Conservation (phyloP, 2,329 filamentous ascomycete genomes). For the Fusarium dlaminii region DNA sequence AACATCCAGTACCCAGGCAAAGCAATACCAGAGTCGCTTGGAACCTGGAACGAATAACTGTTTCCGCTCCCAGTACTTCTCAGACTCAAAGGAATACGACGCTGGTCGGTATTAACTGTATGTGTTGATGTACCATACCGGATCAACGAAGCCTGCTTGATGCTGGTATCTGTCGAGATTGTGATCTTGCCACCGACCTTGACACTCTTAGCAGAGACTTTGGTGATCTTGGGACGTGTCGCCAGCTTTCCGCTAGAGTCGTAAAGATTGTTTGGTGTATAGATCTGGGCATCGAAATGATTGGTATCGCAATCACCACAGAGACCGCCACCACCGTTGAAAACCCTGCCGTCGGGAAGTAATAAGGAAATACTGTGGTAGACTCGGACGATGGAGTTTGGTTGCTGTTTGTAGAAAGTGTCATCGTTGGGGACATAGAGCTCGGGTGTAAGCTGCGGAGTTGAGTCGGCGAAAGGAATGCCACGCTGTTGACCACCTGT, state of each 20-base stretch:
- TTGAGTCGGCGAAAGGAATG: slow-evolving; percentile 14
- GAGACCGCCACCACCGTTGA: slow-evolving; percentile 22
- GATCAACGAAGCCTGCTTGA: slow-evolving; percentile 10
- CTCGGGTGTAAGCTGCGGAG: slow-evolving; percentile 11
- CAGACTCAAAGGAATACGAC: slow-evolving; percentile 17
- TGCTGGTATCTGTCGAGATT: background rate
- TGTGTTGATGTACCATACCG: slow-evolving; percentile 30
- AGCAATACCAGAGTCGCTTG: slow-evolving; percentile 20
- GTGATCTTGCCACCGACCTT: slow-evolving; percentile 7
- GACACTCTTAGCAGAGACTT: background rate
- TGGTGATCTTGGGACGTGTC: background rate
- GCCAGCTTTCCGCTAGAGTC: background rate
- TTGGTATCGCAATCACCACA: slow-evolving; percentile 7
- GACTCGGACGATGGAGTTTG: slow-evolving; percentile 8
- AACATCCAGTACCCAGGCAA: slow-evolving; percentile 35
- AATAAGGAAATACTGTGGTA: slow-evolving; percentile 21
- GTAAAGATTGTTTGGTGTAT: slow-evolving; percentile 21
- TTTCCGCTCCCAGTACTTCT: background rate
- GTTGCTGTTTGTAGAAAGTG: slow-evolving; percentile 15
- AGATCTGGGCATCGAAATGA: slow-evolving; percentile 33
- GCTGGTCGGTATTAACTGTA: slow-evolving; percentile 34
- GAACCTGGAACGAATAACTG: slow-evolving; percentile 9
- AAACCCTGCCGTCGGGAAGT: slow-evolving; percentile 14
- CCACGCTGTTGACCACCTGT: slow-evolving; percentile 51
- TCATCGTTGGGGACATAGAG: slow-evolving; percentile 11